phyloP scores from a whole-genome alignment of 2,329 filamentous ascomycete genomes.

The Parasarocladium wereldwijsianum region DNA sequence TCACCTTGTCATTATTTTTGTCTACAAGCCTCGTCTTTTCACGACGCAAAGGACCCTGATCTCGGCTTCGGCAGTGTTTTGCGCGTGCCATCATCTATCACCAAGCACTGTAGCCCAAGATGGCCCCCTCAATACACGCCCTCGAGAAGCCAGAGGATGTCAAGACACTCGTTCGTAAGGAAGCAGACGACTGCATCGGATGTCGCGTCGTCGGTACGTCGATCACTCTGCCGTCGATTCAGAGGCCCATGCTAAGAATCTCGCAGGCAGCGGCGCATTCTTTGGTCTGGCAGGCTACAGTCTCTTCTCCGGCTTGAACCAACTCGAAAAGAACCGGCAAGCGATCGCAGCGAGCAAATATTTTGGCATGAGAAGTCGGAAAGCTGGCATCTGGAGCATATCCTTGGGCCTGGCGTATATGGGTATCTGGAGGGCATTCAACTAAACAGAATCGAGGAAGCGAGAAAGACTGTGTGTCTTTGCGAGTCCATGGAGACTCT shows the following conservation, averaged over 20 bases:
- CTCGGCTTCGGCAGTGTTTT: too few species aligned
- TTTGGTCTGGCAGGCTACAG: constrained; percentile 63
- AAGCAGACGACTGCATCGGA: constrained; percentile 52
- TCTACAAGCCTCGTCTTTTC: too few species aligned
- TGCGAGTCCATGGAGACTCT: too few species aligned
- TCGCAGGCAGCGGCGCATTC: constrained; percentile 57
- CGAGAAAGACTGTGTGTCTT: background rate
- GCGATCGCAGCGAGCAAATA: constrained; percentile 52
- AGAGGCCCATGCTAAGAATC: background rate
- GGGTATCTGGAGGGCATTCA: constrained; percentile 53
- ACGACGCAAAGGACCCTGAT: too few species aligned
- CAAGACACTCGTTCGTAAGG: constrained; percentile 39
- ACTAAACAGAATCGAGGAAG: constrained; percentile 20
- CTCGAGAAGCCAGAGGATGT: constrained; percentile 48
- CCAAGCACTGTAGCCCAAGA: too few species aligned
- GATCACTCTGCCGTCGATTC: background rate
- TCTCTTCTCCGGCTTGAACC: constrained; percentile 58
- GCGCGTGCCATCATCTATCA: too few species aligned
- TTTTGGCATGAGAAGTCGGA: constrained; percentile 59
- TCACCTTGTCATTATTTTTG: too few species aligned
- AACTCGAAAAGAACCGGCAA: constrained; percentile 52
- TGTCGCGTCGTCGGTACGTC: constrained; percentile 57
- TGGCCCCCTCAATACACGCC: constrained; percentile 32
- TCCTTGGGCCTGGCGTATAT: constrained; percentile 54
- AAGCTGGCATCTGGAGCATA: constrained; percentile 50